Base-by-base conservation (phyloP, 2,329 filamentous ascomycete genomes). In the Ilyonectria robusta region DNA sequence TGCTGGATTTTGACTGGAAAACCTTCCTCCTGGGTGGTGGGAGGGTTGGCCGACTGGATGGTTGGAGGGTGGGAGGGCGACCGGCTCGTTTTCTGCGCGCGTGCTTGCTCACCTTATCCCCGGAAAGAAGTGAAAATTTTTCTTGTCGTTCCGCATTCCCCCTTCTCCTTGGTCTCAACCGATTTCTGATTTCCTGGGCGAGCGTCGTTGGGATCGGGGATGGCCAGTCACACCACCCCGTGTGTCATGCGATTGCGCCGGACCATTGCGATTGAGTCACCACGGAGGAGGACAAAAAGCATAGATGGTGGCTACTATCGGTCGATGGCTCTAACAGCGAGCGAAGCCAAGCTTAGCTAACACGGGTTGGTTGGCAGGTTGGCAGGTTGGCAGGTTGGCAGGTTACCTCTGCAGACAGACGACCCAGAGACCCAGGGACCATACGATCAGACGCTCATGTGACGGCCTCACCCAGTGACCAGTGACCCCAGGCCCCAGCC, bases 181-280 rank as follows among this genome's bases (percentile, higher is more conserved):
- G 62, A 61, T 37, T 60, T 62, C 53, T 62, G 55, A 62, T 64
- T 59, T 23, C 46, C 33, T 13, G 26, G 46, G 9, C 11, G 44
- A n/a, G 17, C 5, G 44, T 33, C 50, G 48, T 58, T 71, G 42
- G 59, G 48, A 58, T 54, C 44, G 57, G 51, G 35, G 48, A 26
- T 53, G 50, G 50, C 50, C 21, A 56, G 70, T 75, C 73, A 75
- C 66, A 65, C 70, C 72, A 75, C 71, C 44, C 35, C 40, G 53
- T 56, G 47, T 73, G 66, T 75, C 73, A 75, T 75, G 66, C 69
- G 69, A 75, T 60, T 60, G 47, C 40, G 31, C 31, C 23, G 40
- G 37, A 15, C 19, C 33, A 33, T 57, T 59, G 57, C 51, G 46
- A 46, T 51, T 55, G 56, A 54, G 51, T 59, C 56, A 56, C 62